phyloP scores from a whole-genome alignment of 371 early-diverging fungal genomes.

The Mortierella sp. region DNA sequence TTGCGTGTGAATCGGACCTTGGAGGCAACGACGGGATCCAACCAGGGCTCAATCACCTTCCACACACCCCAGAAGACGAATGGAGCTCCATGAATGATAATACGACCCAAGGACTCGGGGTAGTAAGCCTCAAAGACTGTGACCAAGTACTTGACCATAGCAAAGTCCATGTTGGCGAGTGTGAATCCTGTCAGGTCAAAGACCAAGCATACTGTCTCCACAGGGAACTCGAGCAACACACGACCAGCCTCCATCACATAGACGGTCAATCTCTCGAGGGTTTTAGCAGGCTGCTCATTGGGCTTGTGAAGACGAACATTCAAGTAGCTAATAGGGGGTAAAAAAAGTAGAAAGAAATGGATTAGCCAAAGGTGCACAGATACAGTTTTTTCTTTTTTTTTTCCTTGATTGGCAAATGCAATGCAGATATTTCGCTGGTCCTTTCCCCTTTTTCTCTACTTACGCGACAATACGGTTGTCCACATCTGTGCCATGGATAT shows the following conservation, averaged over 20 bases:
- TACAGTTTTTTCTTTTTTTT: constrained; percentile 5
- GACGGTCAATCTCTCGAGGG: constrained; percentile 64
- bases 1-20: constrained; percentile 81
- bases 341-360: no score
- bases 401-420: no score
- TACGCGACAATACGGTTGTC: constrained; percentile 57
- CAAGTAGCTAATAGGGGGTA: constrained; percentile 58
- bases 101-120: constrained; percentile 79
- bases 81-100: constrained; percentile 81
- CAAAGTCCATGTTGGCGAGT: constrained; percentile 78
- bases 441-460: no score
- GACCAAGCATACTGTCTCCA: constrained; percentile 77
- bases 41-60: constrained; percentile 71
- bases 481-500: constrained; percentile 60
- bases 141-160: constrained; percentile 76
- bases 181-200: constrained; percentile 83
- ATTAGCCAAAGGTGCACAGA: no score
- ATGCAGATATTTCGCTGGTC: no score
- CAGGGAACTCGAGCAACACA: constrained; percentile 67
- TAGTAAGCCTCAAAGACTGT: constrained; percentile 79
- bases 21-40: constrained; percentile 86
- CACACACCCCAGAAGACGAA: constrained; percentile 86
- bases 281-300: constrained; percentile 57
- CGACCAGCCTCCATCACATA: constrained; percentile 83
- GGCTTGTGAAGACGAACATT: constrained; percentile 62